Percentiles rank a stretch among this genome's conserved stretches.
These are phyloP conservation scores for Sordariomycetes sp. DNA, from an alignment of 2,329 filamentous ascomycete genomes.

Conservation along the genomic window DNA sequence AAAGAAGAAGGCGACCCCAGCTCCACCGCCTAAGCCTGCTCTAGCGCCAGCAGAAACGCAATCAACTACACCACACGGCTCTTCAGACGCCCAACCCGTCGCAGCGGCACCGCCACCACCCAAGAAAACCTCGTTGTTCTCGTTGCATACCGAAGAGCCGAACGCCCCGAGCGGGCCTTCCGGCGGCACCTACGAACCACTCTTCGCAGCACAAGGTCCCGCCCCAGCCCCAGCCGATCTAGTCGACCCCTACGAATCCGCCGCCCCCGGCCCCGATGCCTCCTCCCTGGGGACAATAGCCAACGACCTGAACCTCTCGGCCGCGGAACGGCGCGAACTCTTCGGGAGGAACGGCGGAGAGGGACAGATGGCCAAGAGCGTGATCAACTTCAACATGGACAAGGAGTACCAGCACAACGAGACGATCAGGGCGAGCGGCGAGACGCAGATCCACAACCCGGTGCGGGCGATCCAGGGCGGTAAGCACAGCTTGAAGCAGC, in stretches of 20 bases:
- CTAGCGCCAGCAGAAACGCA: not conserved
- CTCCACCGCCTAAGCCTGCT: constrained; percentile 8
- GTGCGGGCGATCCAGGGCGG: constrained; percentile 72
- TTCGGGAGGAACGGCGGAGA: constrained; percentile 59
- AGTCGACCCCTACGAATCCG: constrained; percentile 18
- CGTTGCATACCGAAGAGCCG: constrained; percentile 39
- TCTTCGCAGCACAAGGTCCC: constrained; percentile 30
- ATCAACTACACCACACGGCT: constrained; percentile 5
- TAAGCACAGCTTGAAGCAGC: constrained; percentile 81
- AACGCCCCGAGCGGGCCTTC: constrained; percentile 10
- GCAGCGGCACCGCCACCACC: constrained; percentile 17
- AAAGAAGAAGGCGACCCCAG: constrained; percentile 51
- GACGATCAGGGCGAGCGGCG: constrained; percentile 58
- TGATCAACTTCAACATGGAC: constrained; percentile 85
- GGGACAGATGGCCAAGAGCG: constrained; percentile 35
- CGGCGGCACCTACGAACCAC: constrained; percentile 37
- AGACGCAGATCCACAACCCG: constrained; percentile 69
- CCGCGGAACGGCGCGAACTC: constrained; percentile 68
- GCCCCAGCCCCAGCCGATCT: constrained; percentile 7
- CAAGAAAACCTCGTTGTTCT: constrained; percentile 61
- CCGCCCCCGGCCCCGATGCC: constrained; percentile 9
- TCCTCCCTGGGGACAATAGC: constrained; percentile 6
- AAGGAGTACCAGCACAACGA: constrained; percentile 82
- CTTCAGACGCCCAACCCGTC: not conserved
- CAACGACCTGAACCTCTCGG: constrained; percentile 67